These are phyloP conservation scores for Heterobasidion occidentale DNA, from an alignment of 1,284 basidiomycete species.

Conservation along the genomic window DNA sequence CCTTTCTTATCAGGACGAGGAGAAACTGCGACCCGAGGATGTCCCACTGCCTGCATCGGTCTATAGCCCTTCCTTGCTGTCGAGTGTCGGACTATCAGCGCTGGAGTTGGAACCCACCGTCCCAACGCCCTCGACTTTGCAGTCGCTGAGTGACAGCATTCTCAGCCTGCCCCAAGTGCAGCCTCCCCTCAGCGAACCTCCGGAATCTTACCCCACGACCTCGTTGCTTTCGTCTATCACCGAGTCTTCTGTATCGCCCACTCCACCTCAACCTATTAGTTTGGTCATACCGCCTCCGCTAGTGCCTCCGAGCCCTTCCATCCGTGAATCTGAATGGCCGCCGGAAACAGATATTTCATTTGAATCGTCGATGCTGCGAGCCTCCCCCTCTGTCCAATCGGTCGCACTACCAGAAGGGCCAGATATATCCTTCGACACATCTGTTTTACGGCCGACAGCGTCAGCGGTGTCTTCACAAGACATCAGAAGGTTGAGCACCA, in stretches of 20 bases:
- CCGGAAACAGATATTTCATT: constrained; percentile 57
- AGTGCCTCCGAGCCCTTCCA: constrained; percentile 16
- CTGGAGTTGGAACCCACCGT: constrained; percentile 1
- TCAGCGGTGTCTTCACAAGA: constrained; percentile 27
- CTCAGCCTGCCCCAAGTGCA: constrained; percentile 15
- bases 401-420: constrained; percentile 46
- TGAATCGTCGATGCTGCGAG: constrained; percentile 58
- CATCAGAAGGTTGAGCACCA: constrained; percentile 17
- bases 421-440: constrained; percentile 56
- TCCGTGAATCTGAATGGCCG: constrained; percentile 44
- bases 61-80: constrained; percentile 9
- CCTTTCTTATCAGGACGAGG: constrained; percentile 1
- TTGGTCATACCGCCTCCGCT: neutral
- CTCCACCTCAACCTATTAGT: neutral
- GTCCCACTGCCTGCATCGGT: constrained; percentile 31
- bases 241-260: constrained; percentile 6
- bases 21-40: constrained; percentile 25
- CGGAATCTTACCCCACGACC: constrained; percentile 7
- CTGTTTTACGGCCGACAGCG: constrained; percentile 29
- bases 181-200: constrained; percentile 13
- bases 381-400: constrained; percentile 58
- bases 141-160: constrained; percentile 6
- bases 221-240: constrained; percentile 17
- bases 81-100: neutral
- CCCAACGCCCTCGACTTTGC: constrained; percentile 7